Base-by-base conservation (phyloP, 2,329 filamentous ascomycete genomes). In the Colletotrichum lindemuthianum region DNA sequence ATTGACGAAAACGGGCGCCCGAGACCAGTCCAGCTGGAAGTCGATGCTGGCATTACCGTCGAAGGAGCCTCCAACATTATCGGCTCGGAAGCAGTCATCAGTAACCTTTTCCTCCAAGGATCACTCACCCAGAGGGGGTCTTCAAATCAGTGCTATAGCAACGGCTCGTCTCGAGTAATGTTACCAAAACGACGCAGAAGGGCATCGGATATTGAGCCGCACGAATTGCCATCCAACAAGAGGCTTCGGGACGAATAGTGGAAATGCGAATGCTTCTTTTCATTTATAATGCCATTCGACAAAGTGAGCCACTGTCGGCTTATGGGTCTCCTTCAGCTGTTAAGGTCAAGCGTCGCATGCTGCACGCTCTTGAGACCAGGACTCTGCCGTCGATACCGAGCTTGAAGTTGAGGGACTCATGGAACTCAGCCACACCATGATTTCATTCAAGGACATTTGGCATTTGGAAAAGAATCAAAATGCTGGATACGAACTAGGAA, bases 31-130 rank as follows among this genome's bases (percentile, higher is more conserved):
- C 72, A 71, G 32, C 74, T 84, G 37, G 72, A 78, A 33, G 76
- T 87, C 11, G 78, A 80, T 24, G 81, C 84, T 2, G 79, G 82
- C 13, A 68, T 84, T 16, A 77, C 74, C 8, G 75, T 85, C 13
- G 73, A 79, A 41, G 83, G 83, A 0, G 68, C 72, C 2, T 73
- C 75, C 10, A 86, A 86, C 56, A 67, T 83, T 11, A 68, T 85
- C 6, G 82, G 81, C 24, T 74, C 67, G 11, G 72, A 73, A 16
- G 61, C 70, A 3, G 48, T 74, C 6, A 68, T 79, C 34, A 61
- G 51, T 3, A 69, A 77, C 13, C 68, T 75, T 9, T 45, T 78
- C 10, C 66, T 67, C 11, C 69, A 70, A 44, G 70, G 70, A 2
- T 51, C 34, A 13, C 11, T 36, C 1, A 12, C 40, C 9, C 16